phyloP scores from a whole-genome alignment of 108 stramenopile species.

The Phaeodactylum tricornutum region DNA sequence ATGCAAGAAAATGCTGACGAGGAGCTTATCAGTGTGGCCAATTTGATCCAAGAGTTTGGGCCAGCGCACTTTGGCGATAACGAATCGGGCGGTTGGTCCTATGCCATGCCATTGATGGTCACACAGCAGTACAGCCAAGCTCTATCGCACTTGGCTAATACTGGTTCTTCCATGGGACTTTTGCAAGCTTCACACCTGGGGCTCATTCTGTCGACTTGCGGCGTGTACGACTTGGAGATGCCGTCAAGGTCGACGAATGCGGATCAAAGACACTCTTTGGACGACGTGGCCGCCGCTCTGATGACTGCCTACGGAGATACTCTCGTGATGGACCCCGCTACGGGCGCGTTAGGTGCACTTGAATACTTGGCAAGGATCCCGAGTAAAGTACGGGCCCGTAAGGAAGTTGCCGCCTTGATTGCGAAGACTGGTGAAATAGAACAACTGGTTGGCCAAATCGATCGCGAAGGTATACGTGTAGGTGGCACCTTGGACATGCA shows the following conservation, averaged over 20 bases:
- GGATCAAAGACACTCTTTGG: too few species aligned
- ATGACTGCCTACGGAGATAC: constrained; percentile 28
- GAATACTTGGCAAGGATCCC: constrained; percentile 39
- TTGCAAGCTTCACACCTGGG: constrained; percentile 65
- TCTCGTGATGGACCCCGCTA: constrained; percentile 11
- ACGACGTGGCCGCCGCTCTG: constrained; percentile 20
- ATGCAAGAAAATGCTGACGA: constrained; percentile 16
- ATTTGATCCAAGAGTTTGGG: constrained; percentile 53
- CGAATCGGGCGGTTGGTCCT: constrained; percentile 64
- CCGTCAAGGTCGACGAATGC: not conserved
- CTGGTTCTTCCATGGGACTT: constrained; percentile 48
- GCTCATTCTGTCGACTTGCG: constrained; percentile 13
- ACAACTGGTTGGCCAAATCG: constrained; percentile 23
- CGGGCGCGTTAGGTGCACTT: constrained; percentile 17
- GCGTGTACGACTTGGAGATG: not conserved
- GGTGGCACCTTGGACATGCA: constrained; percentile 36
- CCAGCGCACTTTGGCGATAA: constrained; percentile 57
- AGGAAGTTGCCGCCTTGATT: constrained; percentile 25
- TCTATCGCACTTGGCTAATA: constrained; percentile 51
- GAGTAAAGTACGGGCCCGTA: constrained; percentile 1
- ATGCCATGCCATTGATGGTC: constrained; percentile 51
- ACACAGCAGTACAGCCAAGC: constrained; percentile 68
- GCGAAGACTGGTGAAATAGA: constrained; percentile 7
- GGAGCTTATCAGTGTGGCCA: constrained; percentile 37
- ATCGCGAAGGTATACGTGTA: constrained; percentile 19